Percentiles rank a stretch among this genome's conserved stretches.
phyloP scores from a whole-genome alignment of 345 rosid genomes.

The Aquilaria malaccensis region DNA sequence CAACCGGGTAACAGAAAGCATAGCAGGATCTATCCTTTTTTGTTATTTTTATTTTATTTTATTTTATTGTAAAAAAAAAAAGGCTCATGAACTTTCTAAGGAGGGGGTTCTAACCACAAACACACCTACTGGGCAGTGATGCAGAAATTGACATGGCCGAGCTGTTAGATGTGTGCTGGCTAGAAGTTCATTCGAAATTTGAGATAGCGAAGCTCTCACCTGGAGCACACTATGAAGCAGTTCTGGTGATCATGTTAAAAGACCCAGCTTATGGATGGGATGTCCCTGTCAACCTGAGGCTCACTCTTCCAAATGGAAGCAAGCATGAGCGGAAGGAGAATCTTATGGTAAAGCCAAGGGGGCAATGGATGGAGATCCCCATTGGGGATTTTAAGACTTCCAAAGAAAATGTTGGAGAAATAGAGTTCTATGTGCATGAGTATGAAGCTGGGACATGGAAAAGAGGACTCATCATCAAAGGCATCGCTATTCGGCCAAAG shows the following conservation, averaged over 20 bases:
- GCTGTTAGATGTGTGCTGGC: conserved; percentile 52
- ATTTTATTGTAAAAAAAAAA: background rate
- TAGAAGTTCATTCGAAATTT: conserved; percentile 39
- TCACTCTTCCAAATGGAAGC: conserved; percentile 32
- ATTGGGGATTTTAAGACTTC: conserved; percentile 37
- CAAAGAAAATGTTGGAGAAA: conserved; percentile 24
- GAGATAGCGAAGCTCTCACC: conserved; percentile 44
- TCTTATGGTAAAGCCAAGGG: conserved; percentile 24
- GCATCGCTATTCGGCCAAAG: conserved; percentile 42
- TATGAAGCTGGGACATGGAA: conserved; percentile 44
- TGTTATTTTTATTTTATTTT: background rate
- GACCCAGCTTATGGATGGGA: conserved; percentile 45
- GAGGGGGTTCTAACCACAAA: no score
- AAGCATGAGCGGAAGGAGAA: conserved; percentile 29
- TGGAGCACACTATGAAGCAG: conserved; percentile 34
- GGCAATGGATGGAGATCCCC: conserved; percentile 45
- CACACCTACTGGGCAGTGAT: conserved; percentile 14
- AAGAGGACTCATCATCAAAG: conserved; percentile 53
- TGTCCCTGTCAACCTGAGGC: conserved; percentile 36
- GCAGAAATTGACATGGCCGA: conserved; percentile 36
- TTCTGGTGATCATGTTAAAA: conserved; percentile 14
- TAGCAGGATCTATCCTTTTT: background rate
- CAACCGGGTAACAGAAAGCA: conserved; percentile 23
- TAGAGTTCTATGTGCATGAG: conserved; percentile 50
- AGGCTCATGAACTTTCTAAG: no score